phyloP scores from a whole-genome alignment of 352 stramenopile species.

The Globisporangium splendens region DNA sequence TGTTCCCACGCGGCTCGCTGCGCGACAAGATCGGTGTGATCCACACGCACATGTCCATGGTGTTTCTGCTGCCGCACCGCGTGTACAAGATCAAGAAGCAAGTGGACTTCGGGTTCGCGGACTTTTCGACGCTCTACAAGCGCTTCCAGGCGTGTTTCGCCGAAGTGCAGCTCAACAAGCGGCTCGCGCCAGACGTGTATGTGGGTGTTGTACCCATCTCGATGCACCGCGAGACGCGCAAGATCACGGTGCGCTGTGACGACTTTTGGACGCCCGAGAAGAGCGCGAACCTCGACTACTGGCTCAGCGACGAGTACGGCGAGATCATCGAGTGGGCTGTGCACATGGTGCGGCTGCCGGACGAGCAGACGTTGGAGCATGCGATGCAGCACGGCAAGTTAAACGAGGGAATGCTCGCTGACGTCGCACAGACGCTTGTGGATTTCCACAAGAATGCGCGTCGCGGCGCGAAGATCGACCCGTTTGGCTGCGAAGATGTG shows the following conservation, averaged over 20 bases:
- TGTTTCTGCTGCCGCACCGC: slow-evolving; percentile 47
- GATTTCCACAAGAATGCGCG: slow-evolving; percentile 54
- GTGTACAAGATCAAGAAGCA: slow-evolving; percentile 79
- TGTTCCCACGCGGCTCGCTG: slow-evolving; percentile 16
- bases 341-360: slow-evolving; percentile 61
- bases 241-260: slow-evolving; percentile 54
- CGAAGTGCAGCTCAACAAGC: slow-evolving; percentile 70
- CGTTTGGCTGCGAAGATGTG: slow-evolving; percentile 47
- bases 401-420: slow-evolving; percentile 28
- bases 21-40: slow-evolving; percentile 29
- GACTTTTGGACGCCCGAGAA: slow-evolving; percentile 70
- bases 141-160: slow-evolving; percentile 68
- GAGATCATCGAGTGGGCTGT: slow-evolving; percentile 80
- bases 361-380: slow-evolving; percentile 47
- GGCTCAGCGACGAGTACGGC: slow-evolving; percentile 56
- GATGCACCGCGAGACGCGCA: slow-evolving; percentile 48
- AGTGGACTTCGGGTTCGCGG: slow-evolving; percentile 70
- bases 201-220: slow-evolving; percentile 60
- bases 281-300: slow-evolving; percentile 56
- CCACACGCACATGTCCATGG: slow-evolving; percentile 78
- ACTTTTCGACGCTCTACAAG: slow-evolving; percentile 72
- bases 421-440: slow-evolving; percentile 46
- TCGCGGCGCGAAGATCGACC: slow-evolving; percentile 49
- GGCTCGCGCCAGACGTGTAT: slow-evolving; percentile 65
- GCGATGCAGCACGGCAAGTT: slow-evolving; percentile 29